Conservation (phyloP, 1,284 basidiomycete genomes). For the Golubevia pallescens region DNA sequence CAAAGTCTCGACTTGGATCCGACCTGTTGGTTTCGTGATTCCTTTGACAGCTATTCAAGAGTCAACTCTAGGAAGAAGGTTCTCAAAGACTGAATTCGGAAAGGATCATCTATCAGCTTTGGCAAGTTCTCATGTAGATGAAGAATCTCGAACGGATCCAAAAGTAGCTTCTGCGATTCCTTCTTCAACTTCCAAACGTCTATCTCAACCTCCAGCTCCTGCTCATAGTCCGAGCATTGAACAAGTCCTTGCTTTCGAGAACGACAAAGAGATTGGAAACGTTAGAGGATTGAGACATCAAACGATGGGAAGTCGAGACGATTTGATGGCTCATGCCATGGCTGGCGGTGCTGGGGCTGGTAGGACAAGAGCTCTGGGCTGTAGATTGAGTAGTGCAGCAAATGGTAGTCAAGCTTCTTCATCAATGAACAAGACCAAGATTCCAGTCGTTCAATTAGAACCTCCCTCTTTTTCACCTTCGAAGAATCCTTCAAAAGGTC, state of each 20-base stretch:
- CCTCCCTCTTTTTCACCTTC: not conserved
- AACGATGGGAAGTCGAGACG: not conserved
- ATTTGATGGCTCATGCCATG: not conserved
- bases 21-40: constrained; percentile 83
- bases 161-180: not conserved
- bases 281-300: not conserved
- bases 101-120: constrained; percentile 5
- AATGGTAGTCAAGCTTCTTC: not conserved
- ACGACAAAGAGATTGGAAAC: not conserved
- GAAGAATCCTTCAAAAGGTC: not conserved
- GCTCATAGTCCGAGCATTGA: constrained; percentile 12
- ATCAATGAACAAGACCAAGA: not conserved
- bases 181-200: not conserved
- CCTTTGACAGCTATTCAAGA: constrained; percentile 84
- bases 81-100: constrained; percentile 4
- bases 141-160: not conserved
- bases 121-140: not conserved
- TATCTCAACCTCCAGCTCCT: constrained; percentile 9
- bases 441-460: not conserved
- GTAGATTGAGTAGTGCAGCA: not conserved
- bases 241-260: constrained; percentile 12
- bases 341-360: not conserved
- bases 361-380: not conserved
- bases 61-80: constrained; percentile 70
- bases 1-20: constrained; percentile 85